Base-by-base conservation (phyloP, 257 asterid species). In the Gentiana dahurica region DNA sequence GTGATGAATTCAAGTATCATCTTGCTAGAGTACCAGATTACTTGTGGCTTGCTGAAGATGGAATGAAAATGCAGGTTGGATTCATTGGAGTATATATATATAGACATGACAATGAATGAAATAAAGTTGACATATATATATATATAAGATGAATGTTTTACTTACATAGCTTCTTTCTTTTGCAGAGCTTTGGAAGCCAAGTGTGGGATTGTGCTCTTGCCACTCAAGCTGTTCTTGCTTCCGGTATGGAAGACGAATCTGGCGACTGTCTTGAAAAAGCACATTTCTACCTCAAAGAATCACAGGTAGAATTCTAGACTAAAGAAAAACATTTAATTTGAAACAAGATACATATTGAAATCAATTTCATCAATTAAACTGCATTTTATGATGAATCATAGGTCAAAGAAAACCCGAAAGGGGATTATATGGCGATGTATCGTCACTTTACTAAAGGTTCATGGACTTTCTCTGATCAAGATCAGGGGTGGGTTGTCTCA, bases 391-490 rank as follows among this genome's bases (percentile, higher is more conserved):
- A 7, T 55, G 15, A 10, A 9, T 13, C 65, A 60, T 43, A 81
- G 86, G 63, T 81, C 11, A 84, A 87, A 73, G 69, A 75, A 35
- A 84, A 84, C 43, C 87, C 89, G 0, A 53, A 9, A 5, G 96
- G 92, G 2, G 85, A 87, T 62, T 82, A 57, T 71, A 75, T 24
- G 49, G 57, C 70, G 38, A 79, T 81, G 96, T 85, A 87, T 63
- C 92, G 93, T 12, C 90, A 84, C 48, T 74, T 80, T 55, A 75
- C 86, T 0, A 84, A 82, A 75, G 96, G 96, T 9, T 64, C 84
- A 2, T 87, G 95, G 95, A 75, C 93, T 49, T 87, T 87, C 72
- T 82, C 93, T 8, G 94, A 85, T 68, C 96, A 85, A 63, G 96
- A 87, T 80, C 93, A 87, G 0, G 96, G 93, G 0, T 82, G 89